phyloP scores from a whole-genome alignment of 2,329 filamentous ascomycete species.

The Myriosclerotinia scirpicola region DNA sequence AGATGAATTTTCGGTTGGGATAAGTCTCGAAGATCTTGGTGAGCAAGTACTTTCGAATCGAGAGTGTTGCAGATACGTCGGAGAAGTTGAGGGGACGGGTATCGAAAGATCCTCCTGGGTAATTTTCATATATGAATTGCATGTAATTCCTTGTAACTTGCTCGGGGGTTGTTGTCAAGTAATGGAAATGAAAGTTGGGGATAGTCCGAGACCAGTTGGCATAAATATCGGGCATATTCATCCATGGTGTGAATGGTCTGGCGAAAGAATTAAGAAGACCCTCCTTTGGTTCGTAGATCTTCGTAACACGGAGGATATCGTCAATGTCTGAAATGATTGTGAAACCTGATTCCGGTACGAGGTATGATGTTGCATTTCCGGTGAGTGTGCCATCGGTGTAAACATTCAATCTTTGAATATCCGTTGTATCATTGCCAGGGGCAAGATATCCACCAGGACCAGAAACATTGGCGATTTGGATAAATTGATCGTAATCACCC shows the following conservation, averaged over 20 bases:
- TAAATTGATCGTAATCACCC: constrained; percentile 73
- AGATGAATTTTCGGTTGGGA: constrained; percentile 71
- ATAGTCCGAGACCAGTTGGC: constrained; percentile 70
- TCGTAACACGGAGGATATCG: constrained; percentile 76
- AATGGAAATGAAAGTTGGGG: constrained; percentile 74
- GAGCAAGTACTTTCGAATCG: constrained; percentile 68
- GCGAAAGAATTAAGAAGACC: constrained; percentile 77
- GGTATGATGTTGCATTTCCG: constrained; percentile 74
- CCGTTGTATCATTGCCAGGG: constrained; percentile 62
- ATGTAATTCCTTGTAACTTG: constrained; percentile 77
- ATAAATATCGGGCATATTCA: constrained; percentile 79
- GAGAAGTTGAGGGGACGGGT: constrained; percentile 77
- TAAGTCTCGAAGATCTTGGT: constrained; percentile 73
- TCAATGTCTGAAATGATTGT: constrained; percentile 78
- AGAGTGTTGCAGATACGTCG: constrained; percentile 69
- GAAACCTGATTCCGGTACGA: constrained; percentile 68
- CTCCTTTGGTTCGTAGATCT: constrained; percentile 74
- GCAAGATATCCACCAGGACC: constrained; percentile 53
- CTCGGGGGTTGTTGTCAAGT: constrained; percentile 77
- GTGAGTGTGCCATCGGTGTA: constrained; percentile 63
- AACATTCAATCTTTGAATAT: constrained; percentile 67
- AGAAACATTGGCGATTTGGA: constrained; percentile 60
- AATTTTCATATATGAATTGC: constrained; percentile 76
- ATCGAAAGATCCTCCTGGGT: constrained; percentile 69
- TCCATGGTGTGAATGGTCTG: constrained; percentile 66